Evolutionary conservation across 1,139 yeast genomes (phyloP).

Genomic region (Scheffersomyces cryptocercus): DNA sequence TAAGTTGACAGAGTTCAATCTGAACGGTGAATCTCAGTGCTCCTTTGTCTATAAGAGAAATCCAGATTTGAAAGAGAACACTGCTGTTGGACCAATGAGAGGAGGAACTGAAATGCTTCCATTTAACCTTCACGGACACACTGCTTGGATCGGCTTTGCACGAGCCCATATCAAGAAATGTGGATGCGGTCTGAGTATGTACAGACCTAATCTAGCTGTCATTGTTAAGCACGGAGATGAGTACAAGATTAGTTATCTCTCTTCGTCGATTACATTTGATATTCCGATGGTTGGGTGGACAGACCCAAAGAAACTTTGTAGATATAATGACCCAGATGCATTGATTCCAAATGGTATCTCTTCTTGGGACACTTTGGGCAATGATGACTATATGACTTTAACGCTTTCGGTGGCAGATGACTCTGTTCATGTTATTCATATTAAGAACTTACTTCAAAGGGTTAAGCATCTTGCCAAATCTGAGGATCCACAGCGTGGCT

Average conservation of each 20-base stretch:
- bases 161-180: constrained; percentile 36
- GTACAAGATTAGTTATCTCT: constrained; percentile 29
- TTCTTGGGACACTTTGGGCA: constrained; percentile 17
- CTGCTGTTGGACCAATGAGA: constrained; percentile 33
- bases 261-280: constrained; percentile 35
- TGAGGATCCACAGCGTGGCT: background rate
- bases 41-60: constrained; percentile 23
- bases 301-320: constrained; percentile 27
- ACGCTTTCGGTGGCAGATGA: constrained; percentile 15
- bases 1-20: constrained; percentile 8
- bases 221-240: constrained; percentile 19
- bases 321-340: constrained; percentile 27
- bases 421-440: constrained; percentile 10
- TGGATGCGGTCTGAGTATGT: constrained; percentile 39
- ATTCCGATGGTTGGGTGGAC: constrained; percentile 31
- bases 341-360: constrained; percentile 41
- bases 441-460: constrained; percentile 10
- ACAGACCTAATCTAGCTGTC: constrained; percentile 37
- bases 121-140: constrained; percentile 18
- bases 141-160: constrained; percentile 39
- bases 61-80: constrained; percentile 13
- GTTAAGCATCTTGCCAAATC: constrained; percentile 4
- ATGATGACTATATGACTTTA: constrained; percentile 10
- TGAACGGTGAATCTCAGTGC: constrained; percentile 13
- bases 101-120: constrained; percentile 41